Conservation (phyloP, 2,329 filamentous ascomycete genomes). For the Alternaria gansuensis region DNA sequence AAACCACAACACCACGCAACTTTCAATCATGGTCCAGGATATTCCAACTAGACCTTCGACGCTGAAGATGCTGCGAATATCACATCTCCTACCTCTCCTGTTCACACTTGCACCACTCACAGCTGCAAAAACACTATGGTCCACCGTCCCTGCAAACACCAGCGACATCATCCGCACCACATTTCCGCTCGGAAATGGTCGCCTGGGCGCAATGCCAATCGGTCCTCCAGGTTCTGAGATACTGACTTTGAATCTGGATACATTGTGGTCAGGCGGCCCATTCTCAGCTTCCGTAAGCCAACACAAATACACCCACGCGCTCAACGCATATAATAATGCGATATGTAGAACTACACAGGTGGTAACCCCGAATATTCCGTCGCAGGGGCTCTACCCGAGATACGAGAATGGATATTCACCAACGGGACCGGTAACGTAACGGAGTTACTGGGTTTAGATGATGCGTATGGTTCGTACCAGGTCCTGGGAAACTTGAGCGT, state of each 20-base stretch:
- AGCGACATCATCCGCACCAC: conserved; percentile 38
- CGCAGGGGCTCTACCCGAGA: conserved; percentile 52
- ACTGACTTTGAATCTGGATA: conserved; percentile 60
- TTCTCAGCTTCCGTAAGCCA: conserved; percentile 55
- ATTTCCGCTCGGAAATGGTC: conserved; percentile 62
- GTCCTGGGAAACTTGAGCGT: conserved; percentile 61
- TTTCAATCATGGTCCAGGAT: accelerated
- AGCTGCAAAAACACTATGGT: conserved; percentile 35
- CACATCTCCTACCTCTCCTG: not conserved
- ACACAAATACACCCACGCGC: accelerated
- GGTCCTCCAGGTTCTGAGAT: conserved; percentile 56
- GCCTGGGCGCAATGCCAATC: conserved; percentile 58
- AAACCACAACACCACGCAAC: not conserved
- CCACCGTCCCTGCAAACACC: conserved; percentile 28
- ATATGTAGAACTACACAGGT: conserved; percentile 55
- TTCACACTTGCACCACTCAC: not conserved
- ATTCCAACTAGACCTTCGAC: accelerated
- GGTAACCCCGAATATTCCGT: conserved; percentile 56
- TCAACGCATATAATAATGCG: not conserved
- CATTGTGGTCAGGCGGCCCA: conserved; percentile 61
- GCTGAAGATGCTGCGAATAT: not conserved
- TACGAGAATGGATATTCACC: conserved; percentile 59
- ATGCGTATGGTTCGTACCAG: conserved; percentile 58
- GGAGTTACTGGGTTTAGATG: conserved; percentile 51
- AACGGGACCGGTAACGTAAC: conserved; percentile 59